Conservation (phyloP, 1,284 basidiomycete genomes). For the Ceratobasidium sp. region DNA sequence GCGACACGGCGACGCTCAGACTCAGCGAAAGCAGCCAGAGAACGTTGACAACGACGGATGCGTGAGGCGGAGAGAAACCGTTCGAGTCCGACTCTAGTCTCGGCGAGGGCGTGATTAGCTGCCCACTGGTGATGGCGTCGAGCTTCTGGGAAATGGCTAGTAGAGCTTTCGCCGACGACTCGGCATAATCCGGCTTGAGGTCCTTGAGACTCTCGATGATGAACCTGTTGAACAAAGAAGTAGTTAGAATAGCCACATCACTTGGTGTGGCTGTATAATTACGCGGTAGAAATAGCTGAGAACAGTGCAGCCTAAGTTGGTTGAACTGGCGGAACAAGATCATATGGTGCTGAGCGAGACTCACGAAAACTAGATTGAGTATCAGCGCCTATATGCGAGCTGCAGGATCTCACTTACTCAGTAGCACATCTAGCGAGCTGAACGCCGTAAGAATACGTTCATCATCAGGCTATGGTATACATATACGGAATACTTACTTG, state of each 20-base stretch:
- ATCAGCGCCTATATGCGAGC: too few relatives aligned
- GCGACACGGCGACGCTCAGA: too few relatives aligned
- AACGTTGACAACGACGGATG: not conserved
- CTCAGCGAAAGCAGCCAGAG: conserved; percentile 8
- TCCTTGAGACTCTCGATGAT: conserved; percentile 14
- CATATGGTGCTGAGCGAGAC: too few relatives aligned
- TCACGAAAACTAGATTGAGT: too few relatives aligned
- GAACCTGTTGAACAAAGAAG: not conserved
- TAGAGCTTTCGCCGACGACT: not conserved
- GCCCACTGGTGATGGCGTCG: not conserved
- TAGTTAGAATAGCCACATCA: not conserved
- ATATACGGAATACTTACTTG: too few relatives aligned
- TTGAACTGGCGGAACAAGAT: not conserved
- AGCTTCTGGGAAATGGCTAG: not conserved
- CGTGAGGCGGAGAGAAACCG: not conserved
- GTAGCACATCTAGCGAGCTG: too few relatives aligned
- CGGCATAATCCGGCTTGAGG: conserved; percentile 16
- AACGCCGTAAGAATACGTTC: not conserved
- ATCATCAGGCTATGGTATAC: too few relatives aligned
- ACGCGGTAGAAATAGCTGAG: conserved; percentile 2
- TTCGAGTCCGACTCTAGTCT: not conserved
- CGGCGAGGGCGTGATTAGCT: not conserved
- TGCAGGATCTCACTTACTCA: too few relatives aligned
- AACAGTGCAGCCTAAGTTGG: too few relatives aligned
- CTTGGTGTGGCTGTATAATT: not conserved